A percentile compares a stretch with the other conserved stretches of the same genome.
These are phyloP conservation scores for Talaromyces liani DNA, from an alignment of 495 filamentous ascomycete genomes.

Conservation along the genomic window DNA sequence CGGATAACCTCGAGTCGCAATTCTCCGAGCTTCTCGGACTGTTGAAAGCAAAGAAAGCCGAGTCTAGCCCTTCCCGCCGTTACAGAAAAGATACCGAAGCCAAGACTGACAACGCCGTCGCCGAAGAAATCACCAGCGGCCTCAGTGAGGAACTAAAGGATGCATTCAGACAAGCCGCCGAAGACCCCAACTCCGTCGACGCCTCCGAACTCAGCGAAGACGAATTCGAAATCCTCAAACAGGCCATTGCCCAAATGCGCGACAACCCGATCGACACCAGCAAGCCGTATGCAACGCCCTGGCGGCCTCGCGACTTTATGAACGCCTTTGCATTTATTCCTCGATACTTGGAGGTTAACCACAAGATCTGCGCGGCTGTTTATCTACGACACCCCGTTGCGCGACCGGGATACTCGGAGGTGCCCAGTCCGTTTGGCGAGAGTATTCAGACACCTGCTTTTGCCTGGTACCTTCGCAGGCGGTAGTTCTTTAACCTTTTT, in stretches of 20 bases:
- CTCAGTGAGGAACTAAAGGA: conserved; percentile 29
- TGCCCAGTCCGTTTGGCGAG: conserved; percentile 73
- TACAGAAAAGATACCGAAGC: conserved; percentile 16
- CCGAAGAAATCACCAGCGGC: conserved; percentile 13
- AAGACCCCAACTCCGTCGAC: conserved; percentile 28
- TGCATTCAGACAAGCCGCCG: conserved; percentile 33
- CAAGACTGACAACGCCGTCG: conserved; percentile 13
- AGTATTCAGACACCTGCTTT: conserved; percentile 67
- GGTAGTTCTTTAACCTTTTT: conserved; percentile 38
- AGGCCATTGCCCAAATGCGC: conserved; percentile 46
- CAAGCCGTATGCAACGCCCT: conserved; percentile 88
- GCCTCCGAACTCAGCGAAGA: conserved; percentile 28
- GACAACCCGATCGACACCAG: conserved; percentile 67
- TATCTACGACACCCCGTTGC: conserved; percentile 94
- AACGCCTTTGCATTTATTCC: conserved; percentile 89
- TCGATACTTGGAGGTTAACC: conserved; percentile 93
- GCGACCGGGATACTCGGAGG: conserved; percentile 78
- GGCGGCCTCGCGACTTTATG: conserved; percentile 84
- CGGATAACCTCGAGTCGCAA: conserved; percentile 45
- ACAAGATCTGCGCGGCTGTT: conserved; percentile 88
- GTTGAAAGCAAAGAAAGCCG: conserved; percentile 31
- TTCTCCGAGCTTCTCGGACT: conserved; percentile 38
- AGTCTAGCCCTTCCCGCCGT: conserved; percentile 8
- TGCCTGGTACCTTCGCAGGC: conserved; percentile 86
- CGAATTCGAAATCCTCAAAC: conserved; percentile 35